A percentile compares a stretch with the other conserved stretches of the same genome.
Evolutionary conservation across 179 eudicot species (phyloP).

Genomic region (Drosera spatulata): DNA sequence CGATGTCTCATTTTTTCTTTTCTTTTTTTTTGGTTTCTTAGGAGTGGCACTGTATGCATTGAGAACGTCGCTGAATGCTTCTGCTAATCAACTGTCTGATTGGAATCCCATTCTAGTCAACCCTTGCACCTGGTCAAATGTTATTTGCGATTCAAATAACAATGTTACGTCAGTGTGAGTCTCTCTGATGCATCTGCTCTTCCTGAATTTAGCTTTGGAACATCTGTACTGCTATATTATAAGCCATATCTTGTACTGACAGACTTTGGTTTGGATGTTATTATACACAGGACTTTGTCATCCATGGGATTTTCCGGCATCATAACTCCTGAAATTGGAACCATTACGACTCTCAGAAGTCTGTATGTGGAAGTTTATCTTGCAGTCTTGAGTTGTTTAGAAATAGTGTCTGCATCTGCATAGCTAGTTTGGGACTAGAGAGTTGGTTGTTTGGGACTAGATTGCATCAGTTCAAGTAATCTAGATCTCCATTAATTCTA

Average conservation of each 20-base stretch:
- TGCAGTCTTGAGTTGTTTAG: too few relatives aligned
- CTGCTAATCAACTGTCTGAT: conserved; percentile 49
- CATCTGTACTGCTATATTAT: not conserved
- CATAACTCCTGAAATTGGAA: conserved; percentile 53
- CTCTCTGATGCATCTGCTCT: conserved; percentile 25
- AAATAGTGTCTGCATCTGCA: too few relatives aligned
- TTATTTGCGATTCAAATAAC: conserved; percentile 33
- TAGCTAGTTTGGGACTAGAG: too few relatives aligned
- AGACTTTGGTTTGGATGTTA: conserved; percentile 4
- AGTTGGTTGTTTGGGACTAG: too few relatives aligned
- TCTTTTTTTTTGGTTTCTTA: conserved; percentile 23
- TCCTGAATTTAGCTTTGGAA: conserved; percentile 15
- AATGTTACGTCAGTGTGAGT: conserved; percentile 42
- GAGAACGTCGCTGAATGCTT: conserved; percentile 58
- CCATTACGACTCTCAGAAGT: conserved; percentile 39
- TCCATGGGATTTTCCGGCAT: conserved; percentile 72
- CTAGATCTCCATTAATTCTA: too few relatives aligned
- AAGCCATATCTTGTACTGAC: not conserved
- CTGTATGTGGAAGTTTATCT: conserved; percentile 45
- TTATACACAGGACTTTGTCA: conserved; percentile 55
- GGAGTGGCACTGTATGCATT: conserved; percentile 63
- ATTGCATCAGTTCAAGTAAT: too few relatives aligned
- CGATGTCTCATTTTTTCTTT: conserved; percentile 1
- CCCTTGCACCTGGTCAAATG: conserved; percentile 51
- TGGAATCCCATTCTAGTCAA: conserved; percentile 49